phyloP scores from a whole-genome alignment of 768 basidiomycete genomes.

The Mycena galericulata region DNA sequence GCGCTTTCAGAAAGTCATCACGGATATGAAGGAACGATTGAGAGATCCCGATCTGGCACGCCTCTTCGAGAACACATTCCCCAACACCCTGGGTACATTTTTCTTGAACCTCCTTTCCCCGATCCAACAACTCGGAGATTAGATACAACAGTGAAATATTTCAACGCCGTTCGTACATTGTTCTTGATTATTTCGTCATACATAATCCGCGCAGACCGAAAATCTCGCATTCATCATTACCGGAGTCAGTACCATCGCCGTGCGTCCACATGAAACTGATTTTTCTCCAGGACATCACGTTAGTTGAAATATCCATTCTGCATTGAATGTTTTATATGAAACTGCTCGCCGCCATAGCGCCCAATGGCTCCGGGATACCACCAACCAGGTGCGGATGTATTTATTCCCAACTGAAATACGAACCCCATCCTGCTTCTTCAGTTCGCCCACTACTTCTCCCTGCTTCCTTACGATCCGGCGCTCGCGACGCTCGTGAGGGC shows the following conservation, averaged over 20 bases:
- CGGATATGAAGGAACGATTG: conserved; percentile 77
- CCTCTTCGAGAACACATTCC: conserved; percentile 86
- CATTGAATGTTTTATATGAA: background rate
- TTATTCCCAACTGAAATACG: conserved; percentile 26
- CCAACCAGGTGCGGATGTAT: conserved; percentile 67
- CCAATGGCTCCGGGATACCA: conserved; percentile 87
- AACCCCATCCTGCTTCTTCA: conserved; percentile 42
- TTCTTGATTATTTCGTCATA: background rate
- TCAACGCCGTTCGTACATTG: conserved; percentile 64
- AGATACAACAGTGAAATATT: conserved; percentile 88
- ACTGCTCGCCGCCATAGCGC: conserved; percentile 66
- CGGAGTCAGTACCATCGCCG: conserved; percentile 58
- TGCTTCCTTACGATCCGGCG: conserved; percentile 67
- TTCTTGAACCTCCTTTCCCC: background rate
- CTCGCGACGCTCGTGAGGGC: conserved; percentile 78
- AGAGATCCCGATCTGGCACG: conserved; percentile 84
- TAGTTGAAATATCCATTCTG: conserved; percentile 40
- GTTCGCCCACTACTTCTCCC: conserved; percentile 77
- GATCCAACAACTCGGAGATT: too few relatives aligned
- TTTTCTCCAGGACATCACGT: conserved; percentile 75
- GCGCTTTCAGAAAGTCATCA: conserved; percentile 69
- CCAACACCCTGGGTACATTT: conserved; percentile 78
- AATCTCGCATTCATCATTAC: conserved; percentile 87
- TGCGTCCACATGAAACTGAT: conserved; percentile 13
- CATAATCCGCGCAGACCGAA: conserved; percentile 55